Evolutionary conservation across 2,329 filamentous ascomycete genomes (phyloP), one percentile per base, ranked within the genome.

Genomic region (Cladobotryum protrusum): DNA sequence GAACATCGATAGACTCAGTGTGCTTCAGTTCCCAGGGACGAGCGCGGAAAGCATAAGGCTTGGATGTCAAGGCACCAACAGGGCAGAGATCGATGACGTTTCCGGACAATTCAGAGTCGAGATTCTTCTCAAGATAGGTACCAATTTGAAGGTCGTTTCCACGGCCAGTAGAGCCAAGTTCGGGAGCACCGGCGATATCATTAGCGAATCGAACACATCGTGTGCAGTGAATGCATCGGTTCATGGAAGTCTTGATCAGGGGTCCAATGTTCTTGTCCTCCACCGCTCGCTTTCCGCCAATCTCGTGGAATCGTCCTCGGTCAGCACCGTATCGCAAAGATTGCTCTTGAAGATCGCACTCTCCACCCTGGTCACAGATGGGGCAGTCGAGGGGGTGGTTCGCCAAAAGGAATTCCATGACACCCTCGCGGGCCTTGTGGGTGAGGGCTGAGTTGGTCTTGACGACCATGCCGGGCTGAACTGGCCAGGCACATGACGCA

Each of bases 251-350:
- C 82, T 99, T 99, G 74, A 99, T 88, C 60, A 99, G 72, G 48
- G 93, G 93, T 34, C 93, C 93, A 64, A 99, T 96, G 72, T 99
- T 97, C 81, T 99, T 99, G 73, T 99, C 93, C 75, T 99, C 93
- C 36, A 96, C 91, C 20, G 90, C 93, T 76, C 93, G 88, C 81
- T 99, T 99, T 72, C 93, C 93, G 49, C 82, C 85, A 64, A 95
- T 73, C 72, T 99, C 93, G 74, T 99, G 93, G 76, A 99, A 99
- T 62, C 93, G 87, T 55, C 93, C 93, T 67, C 93, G 83, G 73
- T 99, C 93, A 57, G 86, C 88, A 64, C 93, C 93, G 68, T 99
- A 99, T 71, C 93, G 83, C 92, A 99, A 97, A 49, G 92, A 97
- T 78, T 99, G 93, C 70, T 99, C 93, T 74, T 99, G 93, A 54